Base-by-base conservation (phyloP, 129 eudicot species). In the Glebionis coronaria region DNA sequence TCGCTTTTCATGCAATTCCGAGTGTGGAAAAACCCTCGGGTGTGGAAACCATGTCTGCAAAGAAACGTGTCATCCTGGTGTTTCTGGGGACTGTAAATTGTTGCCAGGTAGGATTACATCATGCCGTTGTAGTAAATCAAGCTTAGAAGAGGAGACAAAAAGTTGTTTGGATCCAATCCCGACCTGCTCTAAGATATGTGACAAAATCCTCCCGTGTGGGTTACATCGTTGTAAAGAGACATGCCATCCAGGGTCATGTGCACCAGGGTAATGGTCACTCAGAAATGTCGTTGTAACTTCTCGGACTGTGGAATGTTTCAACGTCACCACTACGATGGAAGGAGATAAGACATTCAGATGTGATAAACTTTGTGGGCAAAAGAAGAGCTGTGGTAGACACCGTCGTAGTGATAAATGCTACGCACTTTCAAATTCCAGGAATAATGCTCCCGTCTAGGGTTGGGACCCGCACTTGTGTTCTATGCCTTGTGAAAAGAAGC, bases 391-490 rank as follows among this genome's bases (percentile, higher is more conserved):
- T 65, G 93, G 95, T 55, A 85, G 95, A 79, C 95, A 83, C 46
- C 81, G 88, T 44, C 88, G 96, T 71, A 89, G 90, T 70, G 96
- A 89, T 65, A 75, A 85, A 18, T 89, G 93, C 82, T 89, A 93
- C 70, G 93, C 90, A 25, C 82, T 85, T 44, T 89, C 89, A 16
- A 83, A 53, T 56, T 72, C 96, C 42, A 83, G 35, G 44, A 74
- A 68, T 55, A 40, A 81, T 14, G 11, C 57, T 56, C 47, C 5
- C 16, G 21, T 82, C 1, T 80, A 71, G 27, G 91, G 68, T 12
- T 79, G 91, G 91, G 87, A 92, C 49, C 98, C 95, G 15, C 96
- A 92, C 64, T 56, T 92, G 71, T 92, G 98, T 56, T 83, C 95
- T 10, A 92, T 83, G 83, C 83, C 95, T 5, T 92, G 98, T 63